These are phyloP conservation scores for Pyracantha coccinea DNA, from an alignment of 331 rosid genomes.

Conservation along the genomic window DNA sequence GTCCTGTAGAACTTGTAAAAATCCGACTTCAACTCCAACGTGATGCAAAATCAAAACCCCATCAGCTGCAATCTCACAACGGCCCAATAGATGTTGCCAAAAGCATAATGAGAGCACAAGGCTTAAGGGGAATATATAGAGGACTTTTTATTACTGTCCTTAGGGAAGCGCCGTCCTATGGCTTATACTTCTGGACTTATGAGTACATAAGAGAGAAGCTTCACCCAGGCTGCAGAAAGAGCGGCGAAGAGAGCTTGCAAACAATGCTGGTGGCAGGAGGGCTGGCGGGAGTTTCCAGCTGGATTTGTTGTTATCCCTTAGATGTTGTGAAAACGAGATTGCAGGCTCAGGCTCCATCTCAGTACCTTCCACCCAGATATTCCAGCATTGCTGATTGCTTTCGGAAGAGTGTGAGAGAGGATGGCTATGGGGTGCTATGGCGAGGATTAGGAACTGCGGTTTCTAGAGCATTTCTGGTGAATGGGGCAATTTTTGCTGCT, in stretches of 20 bases:
- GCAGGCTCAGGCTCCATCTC: slow-evolving; percentile 62
- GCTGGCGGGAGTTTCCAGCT: slow-evolving; percentile 74
- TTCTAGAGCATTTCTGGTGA: slow-evolving; percentile 74
- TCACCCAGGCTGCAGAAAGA: slow-evolving; percentile 73
- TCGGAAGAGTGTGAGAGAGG: slow-evolving; percentile 45
- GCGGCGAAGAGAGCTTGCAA: slow-evolving; percentile 42
- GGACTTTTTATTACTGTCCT: slow-evolving; percentile 60
- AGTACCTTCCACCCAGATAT: slow-evolving; percentile 30
- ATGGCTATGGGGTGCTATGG: slow-evolving; percentile 57
- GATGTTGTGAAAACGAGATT: slow-evolving; percentile 78
- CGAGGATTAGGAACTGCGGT: slow-evolving; percentile 82
- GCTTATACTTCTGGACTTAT: slow-evolving; percentile 71
- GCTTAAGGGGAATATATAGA: slow-evolving; percentile 54
- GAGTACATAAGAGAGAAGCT: slow-evolving; percentile 67
- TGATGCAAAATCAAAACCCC: background rate
- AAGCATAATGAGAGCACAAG: slow-evolving; percentile 51
- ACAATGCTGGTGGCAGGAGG: slow-evolving; percentile 82
- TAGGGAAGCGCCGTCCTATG: slow-evolving; percentile 66
- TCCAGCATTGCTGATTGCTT: slow-evolving; percentile 62
- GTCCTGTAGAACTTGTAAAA: slow-evolving; percentile 67
- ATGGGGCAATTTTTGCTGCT: slow-evolving; percentile 78
- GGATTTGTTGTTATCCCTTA: slow-evolving; percentile 69
- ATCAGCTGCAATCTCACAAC: slow-evolving; percentile 13
- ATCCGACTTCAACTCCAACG: slow-evolving; percentile 66
- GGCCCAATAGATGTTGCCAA: slow-evolving; percentile 47